These are phyloP conservation scores for Liriodendron chinense DNA, from an alignment of 164 flowering plant genomes.

Conservation along the genomic window DNA sequence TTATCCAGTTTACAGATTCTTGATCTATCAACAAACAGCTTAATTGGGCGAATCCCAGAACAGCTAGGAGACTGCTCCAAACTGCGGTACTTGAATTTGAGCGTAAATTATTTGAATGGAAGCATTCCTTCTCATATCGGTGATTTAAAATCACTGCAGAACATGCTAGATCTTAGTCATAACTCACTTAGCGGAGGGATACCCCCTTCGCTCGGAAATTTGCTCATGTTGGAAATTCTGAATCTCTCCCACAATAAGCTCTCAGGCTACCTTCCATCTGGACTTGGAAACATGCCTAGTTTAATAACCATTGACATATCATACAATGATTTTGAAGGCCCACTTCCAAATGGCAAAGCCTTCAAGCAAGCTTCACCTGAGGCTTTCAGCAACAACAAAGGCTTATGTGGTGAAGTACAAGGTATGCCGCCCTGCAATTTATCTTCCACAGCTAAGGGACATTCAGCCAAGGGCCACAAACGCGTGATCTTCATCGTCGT, in stretches of 20 bases:
- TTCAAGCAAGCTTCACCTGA: not conserved
- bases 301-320: conserved; percentile 9
- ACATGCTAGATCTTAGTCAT: not conserved
- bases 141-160: not conserved
- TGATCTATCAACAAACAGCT: conserved; percentile 3
- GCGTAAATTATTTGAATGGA: conserved; percentile 3
- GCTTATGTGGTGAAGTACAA: conserved; percentile 6
- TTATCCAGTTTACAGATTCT: not conserved
- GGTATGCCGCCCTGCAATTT: conserved; percentile 2
- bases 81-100: not conserved
- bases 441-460: not conserved
- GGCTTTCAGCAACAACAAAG: not conserved
- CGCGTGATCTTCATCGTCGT: not conserved
- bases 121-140: conserved; percentile 8
- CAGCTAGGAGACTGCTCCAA: conserved; percentile 6
- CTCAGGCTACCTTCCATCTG: conserved; percentile 14
- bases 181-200: conserved; percentile 2
- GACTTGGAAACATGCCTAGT: conserved; percentile 1
- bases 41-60: conserved; percentile 3
- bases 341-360: conserved; percentile 8
- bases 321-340: conserved; percentile 13
- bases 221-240: not conserved
- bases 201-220: not conserved
- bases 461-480: not conserved
- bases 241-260: conserved; percentile 19